Conservation (phyloP, 805 yeast species). For the Yarrowia phangngaensis region DNA sequence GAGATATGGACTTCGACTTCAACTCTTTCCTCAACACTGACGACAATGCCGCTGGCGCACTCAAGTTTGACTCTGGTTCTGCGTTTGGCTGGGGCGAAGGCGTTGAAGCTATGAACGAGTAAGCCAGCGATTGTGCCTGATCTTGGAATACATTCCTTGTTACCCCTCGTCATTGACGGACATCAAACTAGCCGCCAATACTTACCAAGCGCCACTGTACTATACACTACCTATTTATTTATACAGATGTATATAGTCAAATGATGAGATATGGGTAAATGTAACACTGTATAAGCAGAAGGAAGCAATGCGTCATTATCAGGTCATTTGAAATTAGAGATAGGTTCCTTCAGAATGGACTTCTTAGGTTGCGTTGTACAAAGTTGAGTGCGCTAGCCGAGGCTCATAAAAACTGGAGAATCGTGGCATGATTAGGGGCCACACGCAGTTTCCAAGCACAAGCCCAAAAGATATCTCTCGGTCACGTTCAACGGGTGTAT, state of each 20-base stretch:
- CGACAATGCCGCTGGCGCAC: conserved; percentile 33
- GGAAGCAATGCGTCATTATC: conserved; percentile 7
- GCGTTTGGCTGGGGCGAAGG: conserved; percentile 30
- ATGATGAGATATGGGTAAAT: conserved; percentile 25
- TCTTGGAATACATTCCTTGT: not conserved
- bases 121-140: conserved; percentile 19
- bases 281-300: conserved; percentile 14
- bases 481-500: too few relatives aligned
- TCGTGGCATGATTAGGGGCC: too few relatives aligned
- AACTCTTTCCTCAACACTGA: conserved; percentile 46
- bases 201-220: conserved; percentile 26
- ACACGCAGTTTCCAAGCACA: too few relatives aligned
- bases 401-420: too few relatives aligned
- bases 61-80: conserved; percentile 28
- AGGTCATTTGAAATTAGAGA: not conserved
- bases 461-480: too few relatives aligned
- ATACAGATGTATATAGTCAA: conserved; percentile 27
- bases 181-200: conserved; percentile 25
- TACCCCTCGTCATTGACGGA: conserved; percentile 25
- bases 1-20: conserved; percentile 43
- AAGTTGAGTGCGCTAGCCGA: too few relatives aligned
- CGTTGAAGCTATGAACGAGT: conserved; percentile 28
- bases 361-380: too few relatives aligned
- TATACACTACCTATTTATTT: conserved; percentile 26
- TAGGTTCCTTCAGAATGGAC: not conserved